Evolutionary conservation across 352 stramenopile genomes (phyloP).

Genomic region (Phytopythium kandeliae): DNA sequence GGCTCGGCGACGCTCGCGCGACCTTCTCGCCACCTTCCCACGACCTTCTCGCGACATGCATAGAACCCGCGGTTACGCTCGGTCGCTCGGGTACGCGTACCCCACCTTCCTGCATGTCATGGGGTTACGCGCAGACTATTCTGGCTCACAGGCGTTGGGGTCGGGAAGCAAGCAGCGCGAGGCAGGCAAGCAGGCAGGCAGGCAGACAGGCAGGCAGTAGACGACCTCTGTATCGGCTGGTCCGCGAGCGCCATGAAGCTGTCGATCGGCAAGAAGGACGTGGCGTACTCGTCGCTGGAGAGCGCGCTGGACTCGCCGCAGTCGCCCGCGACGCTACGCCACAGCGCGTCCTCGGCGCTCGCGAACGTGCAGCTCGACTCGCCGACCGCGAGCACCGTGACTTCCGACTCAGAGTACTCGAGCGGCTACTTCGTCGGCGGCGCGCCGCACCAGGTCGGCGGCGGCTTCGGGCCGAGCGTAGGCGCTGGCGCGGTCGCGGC

Average conservation of each 20-base stretch:
- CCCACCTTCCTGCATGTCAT: too few species aligned
- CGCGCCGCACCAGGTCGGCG: background rate
- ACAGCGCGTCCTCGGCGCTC: slow-evolving; percentile 19
- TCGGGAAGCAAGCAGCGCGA: too few species aligned
- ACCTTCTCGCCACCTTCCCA: slow-evolving; percentile 23
- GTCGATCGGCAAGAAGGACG: slow-evolving; percentile 53
- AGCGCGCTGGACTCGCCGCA: slow-evolving; percentile 62
- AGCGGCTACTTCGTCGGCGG: slow-evolving; percentile 11
- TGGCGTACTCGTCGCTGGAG: slow-evolving; percentile 71
- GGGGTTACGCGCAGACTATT: too few species aligned
- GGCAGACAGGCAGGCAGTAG: too few species aligned
- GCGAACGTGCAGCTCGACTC: slow-evolving; percentile 45
- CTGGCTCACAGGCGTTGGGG: too few species aligned
- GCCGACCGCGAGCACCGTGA: slow-evolving; percentile 23
- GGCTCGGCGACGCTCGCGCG: slow-evolving; percentile 9
- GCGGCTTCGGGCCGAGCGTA: slow-evolving; percentile 1
- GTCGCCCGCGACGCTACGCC: slow-evolving; percentile 17
- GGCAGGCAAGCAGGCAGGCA: too few species aligned
- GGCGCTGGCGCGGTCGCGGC: background rate
- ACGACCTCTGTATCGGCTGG: too few species aligned
- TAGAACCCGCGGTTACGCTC: too few species aligned
- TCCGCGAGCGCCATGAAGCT: too few species aligned
- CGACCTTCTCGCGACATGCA: background rate
- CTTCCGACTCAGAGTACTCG: slow-evolving; percentile 22
- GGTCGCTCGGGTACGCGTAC: too few species aligned